Evolutionary conservation across 345 rosid genomes (phyloP).

Genomic region (Diplotaxis tenuifolia): DNA sequence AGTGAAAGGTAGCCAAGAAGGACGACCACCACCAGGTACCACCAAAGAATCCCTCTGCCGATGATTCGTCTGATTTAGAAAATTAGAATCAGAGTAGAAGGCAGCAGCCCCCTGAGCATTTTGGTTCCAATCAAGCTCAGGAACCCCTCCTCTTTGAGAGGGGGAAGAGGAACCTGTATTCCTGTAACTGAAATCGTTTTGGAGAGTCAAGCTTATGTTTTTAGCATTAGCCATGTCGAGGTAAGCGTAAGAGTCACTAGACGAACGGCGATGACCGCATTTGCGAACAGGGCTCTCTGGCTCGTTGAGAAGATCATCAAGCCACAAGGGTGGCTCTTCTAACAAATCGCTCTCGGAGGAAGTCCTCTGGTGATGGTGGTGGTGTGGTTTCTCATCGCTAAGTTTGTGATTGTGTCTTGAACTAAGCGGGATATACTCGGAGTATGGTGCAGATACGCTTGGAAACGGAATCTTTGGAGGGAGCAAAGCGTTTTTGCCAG

Average conservation of each 20-base stretch:
- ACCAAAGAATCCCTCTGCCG: constrained; percentile 51
- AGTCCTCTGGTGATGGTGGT: constrained; percentile 90
- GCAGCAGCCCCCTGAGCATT: too few species aligned
- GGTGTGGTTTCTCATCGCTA: constrained; percentile 55
- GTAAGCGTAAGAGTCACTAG: constrained; percentile 95
- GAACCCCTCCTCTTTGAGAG: constrained; percentile 54
- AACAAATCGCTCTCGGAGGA: constrained; percentile 78
- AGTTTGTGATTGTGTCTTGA: constrained; percentile 51
- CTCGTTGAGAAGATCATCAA: constrained; percentile 96
- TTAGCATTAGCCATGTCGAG: constrained; percentile 60
- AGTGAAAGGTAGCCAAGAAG: constrained; percentile 47
- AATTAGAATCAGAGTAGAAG: constrained; percentile 35
- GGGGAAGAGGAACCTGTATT: constrained; percentile 37
- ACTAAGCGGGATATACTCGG: constrained; percentile 69
- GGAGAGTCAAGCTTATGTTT: constrained; percentile 56
- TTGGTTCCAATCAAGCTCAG: too few species aligned
- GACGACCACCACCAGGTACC: constrained; percentile 29
- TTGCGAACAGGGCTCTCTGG: constrained; percentile 87
- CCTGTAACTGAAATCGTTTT: constrained; percentile 56
- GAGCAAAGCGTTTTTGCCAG: constrained; percentile 78
- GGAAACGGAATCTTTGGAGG: constrained; percentile 97
- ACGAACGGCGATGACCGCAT: constrained; percentile 95
- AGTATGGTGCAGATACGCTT: constrained; percentile 56
- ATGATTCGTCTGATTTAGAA: constrained; percentile 49
- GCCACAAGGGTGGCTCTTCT: constrained; percentile 99